Evolutionary conservation across 495 filamentous ascomycete species (phyloP).

Genomic region (Platismatia glauca): DNA sequence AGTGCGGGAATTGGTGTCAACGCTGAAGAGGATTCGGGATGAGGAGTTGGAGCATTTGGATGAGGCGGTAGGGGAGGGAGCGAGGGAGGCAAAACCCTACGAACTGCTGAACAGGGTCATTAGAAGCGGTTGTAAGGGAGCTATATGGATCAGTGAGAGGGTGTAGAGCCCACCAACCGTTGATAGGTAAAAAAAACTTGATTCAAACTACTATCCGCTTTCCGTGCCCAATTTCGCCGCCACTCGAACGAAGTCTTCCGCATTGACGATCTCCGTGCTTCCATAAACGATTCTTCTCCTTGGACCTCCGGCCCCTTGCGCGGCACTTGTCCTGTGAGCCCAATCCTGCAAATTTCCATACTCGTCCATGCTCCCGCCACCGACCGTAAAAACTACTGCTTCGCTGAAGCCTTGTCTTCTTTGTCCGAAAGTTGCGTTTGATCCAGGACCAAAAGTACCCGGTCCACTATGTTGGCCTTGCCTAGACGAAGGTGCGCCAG

Average conservation of each 20-base stretch:
- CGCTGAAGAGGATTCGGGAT: conserved; percentile 77
- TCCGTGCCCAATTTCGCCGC: conserved; percentile 73
- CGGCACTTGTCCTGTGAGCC: conserved; percentile 63
- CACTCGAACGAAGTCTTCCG: conserved; percentile 71
- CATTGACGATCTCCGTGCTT: conserved; percentile 88
- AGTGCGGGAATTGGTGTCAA: conserved; percentile 60
- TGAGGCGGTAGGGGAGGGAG: conserved; percentile 86
- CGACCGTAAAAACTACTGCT: conserved; percentile 93
- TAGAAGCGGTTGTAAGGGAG: conserved; percentile 74
- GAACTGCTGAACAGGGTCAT: conserved; percentile 84
- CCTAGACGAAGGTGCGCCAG: conserved; percentile 49
- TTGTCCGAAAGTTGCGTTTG: conserved; percentile 85
- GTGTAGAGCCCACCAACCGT: conserved; percentile 37
- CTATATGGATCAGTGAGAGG: conserved; percentile 88
- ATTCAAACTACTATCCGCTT: conserved; percentile 28
- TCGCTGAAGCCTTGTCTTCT: conserved; percentile 88
- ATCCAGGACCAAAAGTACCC: conserved; percentile 47
- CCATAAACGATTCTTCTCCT: conserved; percentile 86
- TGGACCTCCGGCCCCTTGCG: conserved; percentile 26
- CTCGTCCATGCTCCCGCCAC: conserved; percentile 97
- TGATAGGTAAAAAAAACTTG: background rate
- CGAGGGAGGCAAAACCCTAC: conserved; percentile 79
- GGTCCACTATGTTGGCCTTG: conserved; percentile 38
- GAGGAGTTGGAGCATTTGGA: conserved; percentile 97
- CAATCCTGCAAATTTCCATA: conserved; percentile 98